Evolutionary conservation across 1,139 yeast species (phyloP).

Genomic region (Saccharomyces uvarum): DNA sequence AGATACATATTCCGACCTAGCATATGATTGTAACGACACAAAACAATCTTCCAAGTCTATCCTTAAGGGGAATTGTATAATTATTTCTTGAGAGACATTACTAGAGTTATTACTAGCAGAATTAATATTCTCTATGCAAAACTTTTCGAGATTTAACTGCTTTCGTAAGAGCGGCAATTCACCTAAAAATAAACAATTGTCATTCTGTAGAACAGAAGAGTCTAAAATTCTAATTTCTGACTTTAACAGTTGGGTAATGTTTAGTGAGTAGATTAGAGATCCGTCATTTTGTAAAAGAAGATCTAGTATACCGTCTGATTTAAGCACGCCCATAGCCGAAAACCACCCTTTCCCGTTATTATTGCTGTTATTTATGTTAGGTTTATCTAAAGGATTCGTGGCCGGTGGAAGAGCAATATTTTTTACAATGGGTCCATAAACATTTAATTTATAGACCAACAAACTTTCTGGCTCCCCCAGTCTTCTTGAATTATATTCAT

Average conservation of each 20-base stretch:
- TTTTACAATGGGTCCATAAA: slow-evolving; percentile 54
- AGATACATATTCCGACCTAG: slow-evolving; percentile 47
- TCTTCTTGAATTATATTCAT: slow-evolving; percentile 5
- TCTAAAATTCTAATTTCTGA: slow-evolving; percentile 65
- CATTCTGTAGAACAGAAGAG: slow-evolving; percentile 55
- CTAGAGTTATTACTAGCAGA: slow-evolving; percentile 13
- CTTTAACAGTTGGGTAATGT: slow-evolving; percentile 48
- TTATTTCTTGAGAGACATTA: slow-evolving; percentile 32
- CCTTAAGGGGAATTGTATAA: slow-evolving; percentile 59
- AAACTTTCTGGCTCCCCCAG: slow-evolving; percentile 30
- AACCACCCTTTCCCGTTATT: slow-evolving; percentile 44
- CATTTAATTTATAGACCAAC: slow-evolving; percentile 56
- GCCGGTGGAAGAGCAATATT: slow-evolving; percentile 16
- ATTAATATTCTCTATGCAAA: slow-evolving; percentile 27
- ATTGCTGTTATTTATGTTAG: neutral
- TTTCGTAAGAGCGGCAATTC: slow-evolving; percentile 45
- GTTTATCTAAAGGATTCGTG: neutral
- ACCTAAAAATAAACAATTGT: slow-evolving; percentile 54
- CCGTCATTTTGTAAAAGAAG: slow-evolving; percentile 62
- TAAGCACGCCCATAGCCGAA: slow-evolving; percentile 64
- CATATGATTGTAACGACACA: slow-evolving; percentile 61
- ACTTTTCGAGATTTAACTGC: slow-evolving; percentile 12
- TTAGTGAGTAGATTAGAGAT: slow-evolving; percentile 52
- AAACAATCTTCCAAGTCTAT: slow-evolving; percentile 81
- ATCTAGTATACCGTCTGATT: slow-evolving; percentile 58